Conservation (phyloP, 225 moss, liverwort and hornwort species). For the Rhytidiadelphus loreus region DNA sequence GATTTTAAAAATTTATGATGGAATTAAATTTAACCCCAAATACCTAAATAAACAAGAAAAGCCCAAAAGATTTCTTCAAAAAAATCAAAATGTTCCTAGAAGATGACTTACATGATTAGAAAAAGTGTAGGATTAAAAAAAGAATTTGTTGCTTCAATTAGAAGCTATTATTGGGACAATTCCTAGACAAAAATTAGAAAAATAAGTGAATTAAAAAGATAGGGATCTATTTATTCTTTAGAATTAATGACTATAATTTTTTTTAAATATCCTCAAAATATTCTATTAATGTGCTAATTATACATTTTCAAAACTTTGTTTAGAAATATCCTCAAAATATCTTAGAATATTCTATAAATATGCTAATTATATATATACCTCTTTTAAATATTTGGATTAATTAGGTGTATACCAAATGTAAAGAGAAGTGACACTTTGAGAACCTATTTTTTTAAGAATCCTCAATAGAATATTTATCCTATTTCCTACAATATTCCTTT, state of each 20-base stretch:
- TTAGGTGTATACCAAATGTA: background rate
- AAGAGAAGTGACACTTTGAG: rapidly evolving
- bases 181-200: background rate
- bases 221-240: background rate
- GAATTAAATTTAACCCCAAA: background rate
- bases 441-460: background rate
- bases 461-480: background rate
- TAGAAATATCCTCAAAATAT: background rate
- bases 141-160: background rate
- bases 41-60: background rate
- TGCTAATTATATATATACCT: background rate
- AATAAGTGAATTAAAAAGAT: background rate
- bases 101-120: background rate
- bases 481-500: background rate
- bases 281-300: no score
- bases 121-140: background rate
- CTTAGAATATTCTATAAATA: background rate
- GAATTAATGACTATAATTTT: background rate
- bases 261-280: background rate
- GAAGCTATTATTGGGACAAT: rapidly evolving
- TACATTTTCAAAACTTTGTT: background rate
- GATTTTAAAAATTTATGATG: background rate
- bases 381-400: background rate
- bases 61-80: background rate
- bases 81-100: background rate